Base-by-base conservation (phyloP, 345 rosid genomes). In the Populus simonii region DNA sequence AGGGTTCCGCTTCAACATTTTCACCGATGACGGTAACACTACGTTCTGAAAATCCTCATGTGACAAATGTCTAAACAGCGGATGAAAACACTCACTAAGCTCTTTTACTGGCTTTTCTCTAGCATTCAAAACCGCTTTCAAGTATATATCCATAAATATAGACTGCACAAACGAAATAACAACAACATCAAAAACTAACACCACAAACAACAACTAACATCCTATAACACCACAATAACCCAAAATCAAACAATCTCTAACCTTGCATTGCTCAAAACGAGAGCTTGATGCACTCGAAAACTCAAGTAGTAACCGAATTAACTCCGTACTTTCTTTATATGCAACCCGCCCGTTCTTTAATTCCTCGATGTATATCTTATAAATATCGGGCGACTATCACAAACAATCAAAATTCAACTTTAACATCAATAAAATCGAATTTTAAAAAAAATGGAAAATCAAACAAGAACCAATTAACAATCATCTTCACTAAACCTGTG, bases 1-100 rank as follows among this genome's bases (percentile, higher is more conserved):
- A 22, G 98, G 98, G 86, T 96, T 96, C 78, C 99, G 98, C 87
- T 92, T 96, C 77, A 96, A 81, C 99, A 93, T 91, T 89, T 96
- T 96, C 61, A 90, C 82, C 4, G 91, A 89, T 67, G 98, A 83
- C n/a, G 99, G 97, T 82, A 96, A 74, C 62, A 96, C 90, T 68
- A 84, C 80, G 78, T 83, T 89, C 80, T 91, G 96, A 80, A 96
- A 90, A 80, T 96, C 94, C 79, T 92, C 94, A 80, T 89, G 95
- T 35, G 88, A 85, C 85, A 92, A 81, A 38, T 78, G 86, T 62
- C 43, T 79, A 84, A 90, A 90, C 68, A 92, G 93, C 17, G 93
- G 90, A 76, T 47, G 71, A 81, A 96, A 92, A 69, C 88, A 86
- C 83, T 88, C 93, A 76, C 91, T 89, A 43, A 93, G 89, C 75